Percentiles rank a stretch among this genome's conserved stretches.
These are phyloP conservation scores for Pyrenophora tritici-repentis DNA, from an alignment of 2,329 filamentous ascomycete species.

Conservation along the genomic window DNA sequence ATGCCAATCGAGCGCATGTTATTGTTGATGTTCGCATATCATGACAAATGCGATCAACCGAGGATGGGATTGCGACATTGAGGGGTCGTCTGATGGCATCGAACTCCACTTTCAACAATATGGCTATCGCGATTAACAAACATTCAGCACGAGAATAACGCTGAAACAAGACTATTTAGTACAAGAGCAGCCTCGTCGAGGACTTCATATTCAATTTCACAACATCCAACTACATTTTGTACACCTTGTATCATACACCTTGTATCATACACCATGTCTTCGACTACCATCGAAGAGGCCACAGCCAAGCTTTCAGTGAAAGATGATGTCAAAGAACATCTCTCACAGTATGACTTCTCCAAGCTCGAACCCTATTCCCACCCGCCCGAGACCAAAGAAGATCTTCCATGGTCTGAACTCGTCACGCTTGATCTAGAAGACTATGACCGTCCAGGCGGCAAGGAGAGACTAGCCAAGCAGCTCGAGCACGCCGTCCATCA, in stretches of 20 bases:
- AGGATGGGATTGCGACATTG: slow-evolving; percentile 22
- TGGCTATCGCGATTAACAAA: not conserved
- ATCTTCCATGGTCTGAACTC: slow-evolving; percentile 61
- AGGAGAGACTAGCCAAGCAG: slow-evolving; percentile 59
- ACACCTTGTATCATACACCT: slow-evolving; percentile 1
- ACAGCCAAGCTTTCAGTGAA: slow-evolving; percentile 2
- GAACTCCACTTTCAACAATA: not conserved
- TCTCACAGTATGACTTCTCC: slow-evolving; percentile 39
- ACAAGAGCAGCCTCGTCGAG: too few species aligned
- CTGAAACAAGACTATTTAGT: too few species aligned
- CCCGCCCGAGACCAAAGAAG: slow-evolving; percentile 54
- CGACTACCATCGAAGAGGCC: slow-evolving; percentile 22
- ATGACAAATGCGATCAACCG: slow-evolving; percentile 12
- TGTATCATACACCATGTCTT: slow-evolving; percentile 26
- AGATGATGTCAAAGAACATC: slow-evolving; percentile 5
- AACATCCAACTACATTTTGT: too few species aligned
- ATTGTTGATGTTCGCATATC: not conserved
- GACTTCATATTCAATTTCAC: too few species aligned
- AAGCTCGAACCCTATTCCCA: slow-evolving; percentile 49
- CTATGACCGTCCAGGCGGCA: slow-evolving; percentile 61
- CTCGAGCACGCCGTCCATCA: slow-evolving; percentile 59
- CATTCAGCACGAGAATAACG: too few species aligned
- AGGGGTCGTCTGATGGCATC: slow-evolving; percentile 20
- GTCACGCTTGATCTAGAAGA: slow-evolving; percentile 62
- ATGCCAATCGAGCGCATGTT: not conserved